Base-by-base conservation (phyloP, 2,329 filamentous ascomycete genomes). In the Colletotrichum zoysiae region DNA sequence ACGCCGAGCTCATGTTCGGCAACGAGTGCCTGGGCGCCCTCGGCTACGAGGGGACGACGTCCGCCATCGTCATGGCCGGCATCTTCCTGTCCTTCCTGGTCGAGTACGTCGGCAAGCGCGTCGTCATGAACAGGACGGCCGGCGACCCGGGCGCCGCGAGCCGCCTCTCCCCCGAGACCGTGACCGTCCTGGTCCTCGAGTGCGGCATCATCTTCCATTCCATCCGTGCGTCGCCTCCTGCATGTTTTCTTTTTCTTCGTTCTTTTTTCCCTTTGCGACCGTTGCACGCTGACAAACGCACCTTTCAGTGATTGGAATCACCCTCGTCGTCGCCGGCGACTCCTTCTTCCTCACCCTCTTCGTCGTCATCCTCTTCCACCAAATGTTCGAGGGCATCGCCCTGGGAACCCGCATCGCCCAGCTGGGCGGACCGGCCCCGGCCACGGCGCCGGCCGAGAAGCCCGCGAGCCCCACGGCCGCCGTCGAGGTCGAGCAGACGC, bases 331-430 rank as follows among this genome's bases (percentile, higher is more conserved):
- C 2, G 84, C 88, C 0, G 87, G 84, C 3, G 88, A 90, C 74
- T 83, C 81, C 48, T 87, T 85, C 75, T 89, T 89, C 80, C 78
- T 85, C 65, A 88, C 86, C 1, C 83, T 90, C n/a, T 88, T 89
- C 71, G 79, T 88, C 55, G 92, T 94, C 65, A 93, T 95, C 70
- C 82, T 94, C 68, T 94, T 94, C 82, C 92, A 94, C 77, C 92
- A 94, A 77, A 89, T 93, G 83, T 93, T 95, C 76, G 92, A 94
- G 78, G 92, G 93, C 5, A 85, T 95, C 57, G 92, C 92, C 0
- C 88, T 95, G 0, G 92, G 92, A 23, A 89, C 89, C 11, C 88
- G 91, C 18, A 94, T 94, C 73, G 90, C 91, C 11, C 85, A 86
- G 0, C 84, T 93, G 1, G 86, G 84, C 35, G 80, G 78, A 5